Base-by-base conservation (phyloP, 192 early-diverging fungal genomes). In the Gaertneriomyces semiglobifer region DNA sequence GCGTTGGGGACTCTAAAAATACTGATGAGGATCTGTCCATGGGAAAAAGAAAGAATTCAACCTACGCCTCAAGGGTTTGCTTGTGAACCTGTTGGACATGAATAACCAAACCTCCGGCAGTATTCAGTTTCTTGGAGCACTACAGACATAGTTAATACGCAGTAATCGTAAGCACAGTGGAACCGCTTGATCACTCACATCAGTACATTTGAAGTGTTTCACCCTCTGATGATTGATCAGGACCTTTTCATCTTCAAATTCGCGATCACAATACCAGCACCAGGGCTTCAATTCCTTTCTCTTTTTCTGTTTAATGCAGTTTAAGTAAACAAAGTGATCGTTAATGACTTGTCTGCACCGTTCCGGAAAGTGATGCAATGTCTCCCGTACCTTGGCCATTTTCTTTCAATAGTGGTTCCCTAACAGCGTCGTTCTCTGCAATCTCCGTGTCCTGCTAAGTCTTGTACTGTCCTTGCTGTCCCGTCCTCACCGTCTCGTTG, bases 21-120 rank as follows among this genome's bases (percentile, higher is more conserved):
- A 50, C 18, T 50, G 3, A 12, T 50, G 48, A 50, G 48, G 1
- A 2, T 50, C 18, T n/a, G 48, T 18, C 18, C 48, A 50, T 50
- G 48, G 18, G 18, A 18, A 50, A 33, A 33, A 33, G 18, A 0
- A 18, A 50, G 18, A 12, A 50, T 11, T 38, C 16, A 16, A 54
- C 79, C 62, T 77, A 92, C 91, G 66, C 83, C 44, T 72, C 85
- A 47, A 95, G 79, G 20, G 80, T 86, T 56, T 91, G 90, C 77
- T 96, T 98, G 79, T 98, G 95, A 16, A 98, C 95, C 71, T 98
- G 93, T 61, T 84, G 77, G 38, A 89, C 84, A 69, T 98, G 95
- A 33, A 95, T 86, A 1, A 82, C 87, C 86, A 98, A 89, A 52
- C 95, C 95, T 63, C 88, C 86, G 1, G 91, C 93, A 1, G 93